Conservation (phyloP, 495 filamentous ascomycete genomes). For the Tuber borchii region DNA sequence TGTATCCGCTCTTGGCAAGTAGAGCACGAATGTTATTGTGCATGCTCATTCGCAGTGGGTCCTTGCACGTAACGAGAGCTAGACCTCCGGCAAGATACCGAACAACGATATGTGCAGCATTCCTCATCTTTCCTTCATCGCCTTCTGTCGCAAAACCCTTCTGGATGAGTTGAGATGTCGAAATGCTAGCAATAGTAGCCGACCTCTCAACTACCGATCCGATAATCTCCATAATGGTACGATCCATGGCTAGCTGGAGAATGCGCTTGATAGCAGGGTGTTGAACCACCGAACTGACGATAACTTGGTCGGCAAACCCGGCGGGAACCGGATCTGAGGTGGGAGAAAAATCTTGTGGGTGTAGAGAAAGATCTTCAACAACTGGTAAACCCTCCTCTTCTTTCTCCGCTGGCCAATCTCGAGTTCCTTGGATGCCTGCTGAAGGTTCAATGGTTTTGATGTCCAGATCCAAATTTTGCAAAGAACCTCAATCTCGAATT, state of each 20-base stretch:
- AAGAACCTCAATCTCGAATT: constrained; percentile 96
- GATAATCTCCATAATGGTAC: constrained; percentile 88
- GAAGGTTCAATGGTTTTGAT: constrained; percentile 81
- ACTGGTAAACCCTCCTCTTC: constrained; percentile 43
- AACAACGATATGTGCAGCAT: constrained; percentile 82
- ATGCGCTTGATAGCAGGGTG: constrained; percentile 69
- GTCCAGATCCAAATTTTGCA: constrained; percentile 86
- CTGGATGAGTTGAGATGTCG: constrained; percentile 81
- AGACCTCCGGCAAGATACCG: constrained; percentile 85
- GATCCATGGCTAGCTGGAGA: constrained; percentile 71
- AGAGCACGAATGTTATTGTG: constrained; percentile 85
- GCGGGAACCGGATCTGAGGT: constrained; percentile 29
- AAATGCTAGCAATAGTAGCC: constrained; percentile 93
- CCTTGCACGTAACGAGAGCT: constrained; percentile 95
- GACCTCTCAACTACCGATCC: constrained; percentile 93
- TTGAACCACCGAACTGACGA: constrained; percentile 52
- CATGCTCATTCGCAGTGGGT: constrained; percentile 91
- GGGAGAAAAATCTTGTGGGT: constrained; percentile 33
- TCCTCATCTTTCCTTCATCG: constrained; percentile 76
- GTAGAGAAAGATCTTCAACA: constrained; percentile 48
- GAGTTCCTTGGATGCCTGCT: constrained; percentile 69
- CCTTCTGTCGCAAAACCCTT: constrained; percentile 94
- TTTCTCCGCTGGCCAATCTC: constrained; percentile 50
- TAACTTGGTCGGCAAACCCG: constrained; percentile 35
- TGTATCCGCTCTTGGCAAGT: constrained; percentile 61